These are phyloP conservation scores for Melanomma pulvis-pyrius DNA, from an alignment of 495 filamentous ascomycete species.

Conservation along the genomic window DNA sequence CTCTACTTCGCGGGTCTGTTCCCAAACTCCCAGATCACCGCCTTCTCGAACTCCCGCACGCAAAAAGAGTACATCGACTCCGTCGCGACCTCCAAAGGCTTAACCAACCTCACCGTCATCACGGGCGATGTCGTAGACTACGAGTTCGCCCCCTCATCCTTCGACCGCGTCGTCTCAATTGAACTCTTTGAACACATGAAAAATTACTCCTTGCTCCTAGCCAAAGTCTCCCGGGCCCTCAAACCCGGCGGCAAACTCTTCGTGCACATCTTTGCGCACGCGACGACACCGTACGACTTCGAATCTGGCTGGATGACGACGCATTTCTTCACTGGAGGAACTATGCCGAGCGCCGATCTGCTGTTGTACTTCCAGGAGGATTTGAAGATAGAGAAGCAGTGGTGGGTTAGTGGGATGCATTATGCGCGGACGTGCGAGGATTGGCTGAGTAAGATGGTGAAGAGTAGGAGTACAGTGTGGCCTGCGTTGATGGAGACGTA, in stretches of 20 bases:
- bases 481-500: slow-evolving; percentile 62
- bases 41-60: slow-evolving; percentile 65
- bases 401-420: slow-evolving; percentile 67
- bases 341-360: slow-evolving; percentile 68
- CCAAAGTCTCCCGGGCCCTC: slow-evolving; percentile 58
- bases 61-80: slow-evolving; percentile 66
- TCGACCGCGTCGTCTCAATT: slow-evolving; percentile 64
- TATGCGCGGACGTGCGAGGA: slow-evolving; percentile 68
- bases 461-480: slow-evolving; percentile 59
- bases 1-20: slow-evolving; percentile 64
- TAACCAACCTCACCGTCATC: slow-evolving; percentile 61
- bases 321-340: slow-evolving; percentile 70
- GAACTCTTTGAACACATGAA: slow-evolving; percentile 78
- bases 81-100: slow-evolving; percentile 54
- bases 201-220: slow-evolving; percentile 67
- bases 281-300: slow-evolving; percentile 64
- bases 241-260: slow-evolving; percentile 64
- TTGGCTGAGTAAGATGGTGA: slow-evolving; percentile 59
- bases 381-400: slow-evolving; percentile 59
- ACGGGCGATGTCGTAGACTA: slow-evolving; percentile 64
- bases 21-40: slow-evolving; percentile 60
- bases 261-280: slow-evolving; percentile 66
- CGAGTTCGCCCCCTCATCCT: slow-evolving; percentile 57
- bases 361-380: slow-evolving; percentile 67
- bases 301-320: slow-evolving; percentile 73